A percentile compares a stretch with the other conserved stretches of the same genome.
Conservation (phyloP, 331 rosid species). For the Phaseolus coccineus region DNA sequence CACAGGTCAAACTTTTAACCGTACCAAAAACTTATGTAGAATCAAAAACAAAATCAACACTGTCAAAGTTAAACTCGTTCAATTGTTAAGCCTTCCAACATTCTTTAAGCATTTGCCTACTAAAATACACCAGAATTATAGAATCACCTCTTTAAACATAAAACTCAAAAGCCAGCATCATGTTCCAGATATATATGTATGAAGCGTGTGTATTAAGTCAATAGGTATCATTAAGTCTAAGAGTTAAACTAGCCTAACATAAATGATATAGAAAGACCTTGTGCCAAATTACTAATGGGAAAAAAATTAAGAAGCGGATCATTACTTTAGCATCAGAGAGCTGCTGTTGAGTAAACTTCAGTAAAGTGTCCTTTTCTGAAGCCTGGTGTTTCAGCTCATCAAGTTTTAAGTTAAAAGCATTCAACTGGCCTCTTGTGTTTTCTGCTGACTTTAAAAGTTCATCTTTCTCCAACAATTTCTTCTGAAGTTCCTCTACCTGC, state of each 20-base stretch:
- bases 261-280: background rate
- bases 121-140: conserved; percentile 22
- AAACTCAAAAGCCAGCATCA: conserved; percentile 18
- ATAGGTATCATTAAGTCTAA: background rate
- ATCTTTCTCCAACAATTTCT: conserved; percentile 73
- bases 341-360: conserved; percentile 69
- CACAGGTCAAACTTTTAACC: conserved; percentile 7
- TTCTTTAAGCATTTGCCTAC: background rate
- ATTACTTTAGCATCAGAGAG: conserved; percentile 89
- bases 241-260: conserved; percentile 9
- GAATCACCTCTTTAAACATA: conserved; percentile 19
- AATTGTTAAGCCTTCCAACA: conserved; percentile 13
- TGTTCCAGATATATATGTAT: background rate
- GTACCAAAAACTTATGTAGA: conserved; percentile 2
- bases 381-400: conserved; percentile 70
- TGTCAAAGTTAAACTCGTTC: conserved; percentile 8
- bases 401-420: conserved; percentile 57
- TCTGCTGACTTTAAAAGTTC: conserved; percentile 79
- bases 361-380: conserved; percentile 72
- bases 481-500: conserved; percentile 80
- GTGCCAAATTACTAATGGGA: conserved; percentile 22
- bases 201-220: conserved; percentile 22
- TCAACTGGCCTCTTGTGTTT: conserved; percentile 63
- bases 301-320: background rate
- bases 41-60: conserved; percentile 29